A percentile compares a stretch with the other conserved stretches of the same genome.
Conservation (phyloP, 2,329 filamentous ascomycete genomes). For the Fusarium lyarnte region DNA sequence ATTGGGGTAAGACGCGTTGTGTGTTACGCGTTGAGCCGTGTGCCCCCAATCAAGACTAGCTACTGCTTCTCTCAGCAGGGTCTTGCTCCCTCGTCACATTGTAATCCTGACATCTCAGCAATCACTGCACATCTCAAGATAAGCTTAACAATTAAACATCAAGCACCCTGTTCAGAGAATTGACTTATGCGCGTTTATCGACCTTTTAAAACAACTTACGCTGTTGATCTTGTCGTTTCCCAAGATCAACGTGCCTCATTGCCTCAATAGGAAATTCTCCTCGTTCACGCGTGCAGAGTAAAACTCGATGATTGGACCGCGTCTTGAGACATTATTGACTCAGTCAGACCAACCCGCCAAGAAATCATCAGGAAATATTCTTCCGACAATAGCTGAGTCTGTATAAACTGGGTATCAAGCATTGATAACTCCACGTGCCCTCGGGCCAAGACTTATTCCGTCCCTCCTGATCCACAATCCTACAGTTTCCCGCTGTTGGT, state of each 20-base stretch:
- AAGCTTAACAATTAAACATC: not conserved
- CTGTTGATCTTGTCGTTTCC: not conserved
- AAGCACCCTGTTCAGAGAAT: not conserved
- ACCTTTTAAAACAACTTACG: not conserved
- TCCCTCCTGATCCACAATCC: not conserved
- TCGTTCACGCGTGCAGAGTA: not conserved
- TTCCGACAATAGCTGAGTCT: not conserved
- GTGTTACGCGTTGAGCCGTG: not conserved
- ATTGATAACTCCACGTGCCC: not conserved
- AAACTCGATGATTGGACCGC: not conserved
- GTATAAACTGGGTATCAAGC: not conserved
- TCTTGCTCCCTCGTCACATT: not conserved
- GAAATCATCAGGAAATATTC: not conserved
- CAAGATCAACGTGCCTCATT: not conserved
- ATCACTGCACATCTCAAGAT: not conserved
- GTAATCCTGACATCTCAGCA: not conserved
- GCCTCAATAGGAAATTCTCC: rapidly evolving
- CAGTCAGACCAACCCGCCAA: not conserved
- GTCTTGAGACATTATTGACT: not conserved
- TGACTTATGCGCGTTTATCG: not conserved
- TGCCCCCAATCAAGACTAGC: not conserved
- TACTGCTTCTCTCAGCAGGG: too few relatives aligned
- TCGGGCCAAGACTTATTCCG: conserved; percentile 3
- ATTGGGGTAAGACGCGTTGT: not conserved
- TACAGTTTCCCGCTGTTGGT: not conserved